Base-by-base conservation (phyloP, 1,284 basidiomycete genomes). In the Boletus sp. region DNA sequence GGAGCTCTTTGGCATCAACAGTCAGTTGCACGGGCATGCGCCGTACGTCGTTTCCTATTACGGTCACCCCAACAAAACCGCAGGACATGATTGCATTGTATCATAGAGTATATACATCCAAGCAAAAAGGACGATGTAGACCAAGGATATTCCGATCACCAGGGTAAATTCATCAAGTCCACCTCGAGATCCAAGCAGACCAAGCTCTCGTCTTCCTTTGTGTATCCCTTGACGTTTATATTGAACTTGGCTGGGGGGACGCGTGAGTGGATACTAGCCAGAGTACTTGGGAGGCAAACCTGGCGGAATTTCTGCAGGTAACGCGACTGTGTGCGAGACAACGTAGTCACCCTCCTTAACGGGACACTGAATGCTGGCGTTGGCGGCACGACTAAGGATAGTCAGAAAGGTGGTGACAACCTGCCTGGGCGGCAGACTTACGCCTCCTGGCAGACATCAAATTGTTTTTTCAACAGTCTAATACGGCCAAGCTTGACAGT, bases 401-500 rank as follows among this genome's bases (percentile, higher is more conserved):
- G 48, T 51, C 50, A 53, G 48, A 7, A 46, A 35, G 44, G 38
- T 17, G 23, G 37, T 20, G 50, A 16, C 12, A 16, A 10, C 40
- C n/a, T 20, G 19, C 23, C 16, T 14, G n/a, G 29, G 35, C 30
- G 43, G 32, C 38, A 43, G 30, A 82, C 91, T 66, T 72, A 94
- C 91, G 93, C 91, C 69, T 96, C 93, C 51, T 94, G 79, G 64
- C 94, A 96, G 41, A 95, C 69, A 58, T 96, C 90, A 58, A 96
- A 94, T 16, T 64, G 67, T 72, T 91, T 94, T 40, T 77, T 71
- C 17, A 96, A 69, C 9, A 96, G 65, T 73, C 91, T 94, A 67
- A 96, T 82, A 14, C 88, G 70, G 25, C 94, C 94, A 33, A 96
- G 75, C 69, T 95, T 96, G 52, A 96, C 93, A 1, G 72, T 71